Conservation (phyloP, 441 rosid species). For the Manihot esculenta region DNA sequence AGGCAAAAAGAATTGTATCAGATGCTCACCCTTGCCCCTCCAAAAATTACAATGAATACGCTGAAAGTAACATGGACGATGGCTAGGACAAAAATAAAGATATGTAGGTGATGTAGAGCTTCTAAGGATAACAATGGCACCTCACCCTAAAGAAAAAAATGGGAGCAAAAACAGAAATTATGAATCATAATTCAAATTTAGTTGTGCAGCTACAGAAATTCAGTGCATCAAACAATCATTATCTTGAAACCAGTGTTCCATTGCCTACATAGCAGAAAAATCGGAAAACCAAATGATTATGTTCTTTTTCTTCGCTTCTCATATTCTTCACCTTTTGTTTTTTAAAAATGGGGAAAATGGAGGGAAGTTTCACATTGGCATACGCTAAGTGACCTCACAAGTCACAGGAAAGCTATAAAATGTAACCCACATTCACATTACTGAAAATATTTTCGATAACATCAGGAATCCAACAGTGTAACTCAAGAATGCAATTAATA, state of each 20-base stretch:
- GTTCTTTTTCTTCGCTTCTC: not conserved
- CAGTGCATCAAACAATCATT: not conserved
- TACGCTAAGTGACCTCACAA: not conserved
- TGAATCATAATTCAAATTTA: constrained; percentile 3
- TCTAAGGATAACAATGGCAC: constrained; percentile 60
- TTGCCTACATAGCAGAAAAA: not conserved
- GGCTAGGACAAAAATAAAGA: constrained; percentile 83
- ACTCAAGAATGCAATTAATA: not conserved
- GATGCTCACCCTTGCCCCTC: constrained; percentile 64
- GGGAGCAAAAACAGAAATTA: not conserved
- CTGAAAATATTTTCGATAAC: not conserved
- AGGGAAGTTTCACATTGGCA: not conserved
- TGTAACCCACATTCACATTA: not conserved
- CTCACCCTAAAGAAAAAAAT: constrained; percentile 64
- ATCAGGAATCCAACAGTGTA: not conserved
- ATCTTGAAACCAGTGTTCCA: not conserved
- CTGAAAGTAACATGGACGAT: constrained; percentile 68
- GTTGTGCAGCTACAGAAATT: constrained; percentile 2
- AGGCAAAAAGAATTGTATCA: constrained; percentile 9
- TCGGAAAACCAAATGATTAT: not conserved
- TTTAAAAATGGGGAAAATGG: not conserved
- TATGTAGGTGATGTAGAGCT: constrained; percentile 84
- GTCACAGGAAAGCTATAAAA: not conserved
- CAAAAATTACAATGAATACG: constrained; percentile 70
- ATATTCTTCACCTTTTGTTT: not conserved